Evolutionary conservation across 352 stramenopile genomes (phyloP), one percentile per base, ranked within the genome.

Genomic region (Thalassiosira allenii): DNA sequence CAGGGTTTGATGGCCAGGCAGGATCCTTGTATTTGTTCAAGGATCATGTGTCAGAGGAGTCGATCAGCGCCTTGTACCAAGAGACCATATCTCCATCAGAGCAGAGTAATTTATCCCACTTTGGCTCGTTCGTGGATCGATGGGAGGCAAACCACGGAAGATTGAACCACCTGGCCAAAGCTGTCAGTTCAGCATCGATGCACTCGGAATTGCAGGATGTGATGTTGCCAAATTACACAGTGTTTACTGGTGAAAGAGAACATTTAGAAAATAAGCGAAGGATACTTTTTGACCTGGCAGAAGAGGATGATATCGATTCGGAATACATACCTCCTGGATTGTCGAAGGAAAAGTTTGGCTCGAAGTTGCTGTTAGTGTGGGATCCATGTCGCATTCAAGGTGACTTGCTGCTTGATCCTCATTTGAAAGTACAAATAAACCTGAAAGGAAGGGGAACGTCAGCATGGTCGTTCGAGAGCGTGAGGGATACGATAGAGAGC

Each of bases 1-100:
- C n/a, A n/a, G n/a, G 23, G 44, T 89, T 93, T 34, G 88, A 93
- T 49, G 90, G 87, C 40, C 83, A 93, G 71, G 78, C 87, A 1
- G 90, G 88, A 33, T 25, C 83, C 27, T 27, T 94, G 1, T 92
- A 92, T 78, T 34, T 94, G 6, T 93, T 94, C 49, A 63, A 86
- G 52, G 86, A 93, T 22, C 81, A 84, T 34, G 74, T 94, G 11
- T 90, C 86, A 5, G 84, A 91, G 52, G 83, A 88, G 9, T 84
- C 87, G 11, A 84, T 94, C 29, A 57, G 79, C 14, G 79, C 79
- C 9, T 66, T 94, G 20, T 88, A 84, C 72, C 72, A 79, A 29
- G 52, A 78, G 29, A 91, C 87, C 33, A 34, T 59, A 29, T 34
- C 51, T 23, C 54, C 32, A 34, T 61, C 44, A 43, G 54, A 79